Conservation (phyloP, 805 yeast species). For the Kuraishia borneana region DNA sequence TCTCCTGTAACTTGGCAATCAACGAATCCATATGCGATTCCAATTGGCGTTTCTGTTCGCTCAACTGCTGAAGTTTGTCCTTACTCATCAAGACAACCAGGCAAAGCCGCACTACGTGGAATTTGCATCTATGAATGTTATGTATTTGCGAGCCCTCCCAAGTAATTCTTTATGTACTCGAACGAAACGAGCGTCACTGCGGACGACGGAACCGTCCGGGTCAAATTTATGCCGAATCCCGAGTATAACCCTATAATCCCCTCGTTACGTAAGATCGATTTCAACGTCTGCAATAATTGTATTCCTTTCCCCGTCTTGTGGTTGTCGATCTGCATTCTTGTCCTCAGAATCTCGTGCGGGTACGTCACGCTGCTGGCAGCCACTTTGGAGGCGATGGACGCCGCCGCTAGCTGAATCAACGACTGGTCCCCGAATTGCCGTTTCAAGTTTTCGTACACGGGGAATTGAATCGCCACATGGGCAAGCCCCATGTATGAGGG, state of each 20-base stretch:
- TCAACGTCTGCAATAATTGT: conserved; percentile 1
- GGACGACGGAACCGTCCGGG: conserved; percentile 88
- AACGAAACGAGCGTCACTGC: conserved; percentile 93
- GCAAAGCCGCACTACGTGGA: no score
- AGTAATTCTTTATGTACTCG: conserved; percentile 61
- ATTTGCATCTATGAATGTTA: no score
- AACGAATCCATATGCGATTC: no score
- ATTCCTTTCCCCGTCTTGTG: conserved; percentile 3
- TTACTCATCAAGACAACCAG: no score
- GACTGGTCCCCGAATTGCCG: conserved; percentile 19
- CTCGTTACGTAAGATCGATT: conserved; percentile 41
- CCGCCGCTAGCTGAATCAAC: conserved; percentile 32
- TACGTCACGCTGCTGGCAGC: conserved; percentile 81
- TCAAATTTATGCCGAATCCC: conserved; percentile 77
- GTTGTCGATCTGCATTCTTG: conserved; percentile 65
- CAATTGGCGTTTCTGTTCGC: conserved; percentile 22
- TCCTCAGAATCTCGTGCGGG: conserved; percentile 91
- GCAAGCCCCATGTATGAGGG: conserved; percentile 85
- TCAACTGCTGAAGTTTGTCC: conserved; percentile 12
- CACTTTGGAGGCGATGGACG: conserved; percentile 79
- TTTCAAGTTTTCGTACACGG: conserved; percentile 80
- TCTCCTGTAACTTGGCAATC: conserved; percentile 3
- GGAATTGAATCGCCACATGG: conserved; percentile 95
- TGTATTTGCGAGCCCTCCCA: conserved; percentile 19
- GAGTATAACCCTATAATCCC: conserved; percentile 80